Evolutionary conservation across 1,284 basidiomycete genomes (phyloP).

Genomic region (Hypsizygus ulmarius): DNA sequence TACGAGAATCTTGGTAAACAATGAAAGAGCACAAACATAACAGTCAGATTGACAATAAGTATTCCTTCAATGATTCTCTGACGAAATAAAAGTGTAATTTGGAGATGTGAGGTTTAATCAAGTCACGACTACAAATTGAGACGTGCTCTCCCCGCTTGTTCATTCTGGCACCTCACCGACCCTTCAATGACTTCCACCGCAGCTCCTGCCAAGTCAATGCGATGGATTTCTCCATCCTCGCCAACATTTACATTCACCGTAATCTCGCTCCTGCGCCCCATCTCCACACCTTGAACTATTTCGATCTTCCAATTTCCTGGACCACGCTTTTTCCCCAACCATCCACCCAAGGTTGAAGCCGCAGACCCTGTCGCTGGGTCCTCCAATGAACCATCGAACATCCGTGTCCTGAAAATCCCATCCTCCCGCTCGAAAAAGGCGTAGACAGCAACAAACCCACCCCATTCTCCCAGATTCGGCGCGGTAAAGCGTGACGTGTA

Average conservation of each 20-base stretch:
- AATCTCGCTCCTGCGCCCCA: slow-evolving; percentile 43
- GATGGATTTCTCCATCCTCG: slow-evolving; percentile 27
- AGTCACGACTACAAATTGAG: no score
- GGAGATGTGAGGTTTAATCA: no score
- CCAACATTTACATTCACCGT: slow-evolving; percentile 34
- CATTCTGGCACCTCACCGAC: slow-evolving; percentile 2
- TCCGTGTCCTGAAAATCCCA: slow-evolving; percentile 35
- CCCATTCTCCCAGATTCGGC: slow-evolving; percentile 37
- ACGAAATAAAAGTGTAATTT: no score
- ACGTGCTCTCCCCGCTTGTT: no score
- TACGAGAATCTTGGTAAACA: no score
- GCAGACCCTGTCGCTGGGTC: slow-evolving; percentile 48
- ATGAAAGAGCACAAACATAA: no score
- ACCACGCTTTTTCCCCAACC: slow-evolving; percentile 34
- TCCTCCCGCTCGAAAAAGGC: slow-evolving; percentile 28
- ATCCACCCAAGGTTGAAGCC: slow-evolving; percentile 40
- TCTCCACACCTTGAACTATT: slow-evolving; percentile 43
- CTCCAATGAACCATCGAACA: slow-evolving; percentile 39
- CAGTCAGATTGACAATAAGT: no score
- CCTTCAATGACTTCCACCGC: slow-evolving; percentile 41
- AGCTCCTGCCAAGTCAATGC: slow-evolving; percentile 35
- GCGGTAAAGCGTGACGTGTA: slow-evolving; percentile 23
- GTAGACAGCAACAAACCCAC: slow-evolving; percentile 34
- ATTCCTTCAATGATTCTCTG: no score
- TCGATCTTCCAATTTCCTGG: slow-evolving; percentile 33